Conservation (phyloP, 345 rosid genomes). For the Litchi chinensis region DNA sequence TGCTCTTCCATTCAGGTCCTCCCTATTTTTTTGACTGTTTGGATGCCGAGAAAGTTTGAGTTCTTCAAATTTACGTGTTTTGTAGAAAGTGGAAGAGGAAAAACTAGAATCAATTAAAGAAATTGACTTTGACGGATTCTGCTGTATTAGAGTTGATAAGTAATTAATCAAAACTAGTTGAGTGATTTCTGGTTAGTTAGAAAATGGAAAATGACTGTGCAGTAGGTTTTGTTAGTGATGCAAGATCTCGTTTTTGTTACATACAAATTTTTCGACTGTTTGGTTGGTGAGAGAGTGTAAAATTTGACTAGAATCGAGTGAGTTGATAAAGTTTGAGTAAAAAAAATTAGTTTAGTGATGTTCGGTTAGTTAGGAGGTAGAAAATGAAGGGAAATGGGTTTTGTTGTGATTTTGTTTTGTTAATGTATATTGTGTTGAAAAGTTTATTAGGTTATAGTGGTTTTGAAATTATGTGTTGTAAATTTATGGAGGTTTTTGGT, state of each 20-base stretch:
- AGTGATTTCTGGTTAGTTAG: neutral
- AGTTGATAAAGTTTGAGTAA: neutral
- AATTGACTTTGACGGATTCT: neutral
- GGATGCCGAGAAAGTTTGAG: neutral
- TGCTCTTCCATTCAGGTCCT: conserved; percentile 88
- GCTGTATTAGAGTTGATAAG: neutral
- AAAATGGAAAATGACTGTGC: neutral
- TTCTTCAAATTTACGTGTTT: neutral
- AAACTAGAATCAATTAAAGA: neutral
- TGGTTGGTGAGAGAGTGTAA: too few species aligned
- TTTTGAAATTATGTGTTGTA: neutral
- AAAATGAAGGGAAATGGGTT: neutral
- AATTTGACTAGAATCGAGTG: neutral
- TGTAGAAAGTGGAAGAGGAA: neutral
- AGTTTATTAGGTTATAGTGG: neutral
- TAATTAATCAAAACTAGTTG: neutral
- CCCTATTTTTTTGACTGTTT: neutral
- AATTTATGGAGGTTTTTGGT: neutral
- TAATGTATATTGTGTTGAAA: neutral
- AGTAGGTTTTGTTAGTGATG: neutral
- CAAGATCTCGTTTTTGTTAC: too few species aligned
- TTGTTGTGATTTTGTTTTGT: neutral
- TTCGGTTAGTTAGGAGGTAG: neutral
- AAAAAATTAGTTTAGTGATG: neutral
- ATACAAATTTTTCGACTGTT: too few species aligned